Percentiles rank a stretch among this genome's conserved stretches.
Conservation (phyloP, 106 monocot genomes). For the Dactylorhiza incarnata region DNA sequence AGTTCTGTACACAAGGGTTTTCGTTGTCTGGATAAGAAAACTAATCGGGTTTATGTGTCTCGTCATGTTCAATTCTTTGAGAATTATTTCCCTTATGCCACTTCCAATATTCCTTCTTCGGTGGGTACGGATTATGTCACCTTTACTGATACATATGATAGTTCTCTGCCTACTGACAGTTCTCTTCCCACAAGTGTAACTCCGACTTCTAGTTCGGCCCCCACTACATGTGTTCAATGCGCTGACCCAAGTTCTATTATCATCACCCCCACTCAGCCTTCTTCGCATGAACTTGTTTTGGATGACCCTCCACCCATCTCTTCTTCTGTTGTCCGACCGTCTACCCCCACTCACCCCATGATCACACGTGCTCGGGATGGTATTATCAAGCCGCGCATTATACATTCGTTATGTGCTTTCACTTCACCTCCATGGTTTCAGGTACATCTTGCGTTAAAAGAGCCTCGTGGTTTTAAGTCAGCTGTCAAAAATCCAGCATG, state of each 20-base stretch:
- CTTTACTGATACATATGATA: no score
- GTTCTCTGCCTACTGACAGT: no score
- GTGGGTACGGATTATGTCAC: no score
- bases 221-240: no score
- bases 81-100: neutral
- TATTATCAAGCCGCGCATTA: neutral
- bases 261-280: no score
- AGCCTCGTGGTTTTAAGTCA: neutral
- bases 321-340: neutral
- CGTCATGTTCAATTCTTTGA: slow-evolving; percentile 11
- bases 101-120: no score
- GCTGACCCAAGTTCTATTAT: no score
- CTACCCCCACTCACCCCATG: neutral
- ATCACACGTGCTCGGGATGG: neutral
- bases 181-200: no score
- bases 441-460: neutral
- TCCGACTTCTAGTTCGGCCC: no score
- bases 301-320: no score
- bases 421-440: neutral
- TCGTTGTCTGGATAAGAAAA: neutral
- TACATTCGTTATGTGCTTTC: neutral
- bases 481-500: slow-evolving; percentile 3
- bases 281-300: no score
- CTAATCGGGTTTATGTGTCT: neutral
- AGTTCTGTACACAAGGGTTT: neutral